Base-by-base conservation (phyloP, 495 filamentous ascomycete species). In the Penicillium cinerascens region DNA sequence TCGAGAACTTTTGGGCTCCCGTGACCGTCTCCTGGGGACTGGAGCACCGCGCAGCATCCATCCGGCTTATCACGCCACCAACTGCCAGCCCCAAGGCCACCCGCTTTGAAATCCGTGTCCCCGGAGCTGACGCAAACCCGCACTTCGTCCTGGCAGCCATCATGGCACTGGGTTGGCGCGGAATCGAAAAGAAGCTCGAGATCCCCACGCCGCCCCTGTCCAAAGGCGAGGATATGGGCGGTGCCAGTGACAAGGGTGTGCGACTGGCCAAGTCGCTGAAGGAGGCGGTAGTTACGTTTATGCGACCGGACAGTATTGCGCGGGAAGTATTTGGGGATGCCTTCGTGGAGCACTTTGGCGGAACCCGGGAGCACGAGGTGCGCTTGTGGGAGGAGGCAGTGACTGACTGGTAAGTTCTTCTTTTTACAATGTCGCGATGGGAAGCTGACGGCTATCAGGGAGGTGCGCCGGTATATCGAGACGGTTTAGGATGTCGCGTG, bases 1-100 rank as follows among this genome's bases (percentile, higher is more conserved):
- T 98, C 10, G 93, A 98, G 76, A 97, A 97, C 66, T 97, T 96
- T 72, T 97, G 95, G 95, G 93, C 93, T 0, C 93, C 93, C 0
- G 92, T 98, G 6, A 97, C 91, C 0, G 93, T 97, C 1, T 95
- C 88, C 2, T 98, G 93, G 95, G 93, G 95, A 1, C 68, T 97
- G 7, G 93, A 97, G 67, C 93, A 98, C 59, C 88, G 93, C 36
- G 91, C 91, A 1, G 93, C 93, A 0, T 95, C 88, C 0, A 87
- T 98, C 49, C 80, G 95, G 6, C 66, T 98, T 20, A 97, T 97
- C 59, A 80, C 87, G 0, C 93, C 93, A 9, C 93, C 93, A 1
- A 90, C 88, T 0, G 78, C 85, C 27, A 88, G 86, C 52, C 75
- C 88, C 0, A 88, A 88, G 55, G 88, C 92, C 0, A 97, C 93